Evolutionary conservation across 202 grass and related monocot species (phyloP).

Genomic region (Dendrocalamus latiflorus): DNA sequence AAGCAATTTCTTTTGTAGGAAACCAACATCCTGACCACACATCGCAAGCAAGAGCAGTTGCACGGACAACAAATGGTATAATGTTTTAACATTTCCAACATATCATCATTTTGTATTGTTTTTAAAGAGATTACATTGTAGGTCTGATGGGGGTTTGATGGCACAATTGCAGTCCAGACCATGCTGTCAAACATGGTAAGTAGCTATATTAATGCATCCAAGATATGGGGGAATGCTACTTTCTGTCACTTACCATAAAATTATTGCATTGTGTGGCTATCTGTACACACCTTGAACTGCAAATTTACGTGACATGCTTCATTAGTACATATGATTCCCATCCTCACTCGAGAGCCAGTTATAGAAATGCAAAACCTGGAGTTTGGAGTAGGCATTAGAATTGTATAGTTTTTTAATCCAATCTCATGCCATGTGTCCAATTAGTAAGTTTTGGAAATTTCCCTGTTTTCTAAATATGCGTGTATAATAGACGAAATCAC

Average conservation of each 20-base stretch:
- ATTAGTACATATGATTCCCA: not conserved
- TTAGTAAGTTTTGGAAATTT: not conserved
- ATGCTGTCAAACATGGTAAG: constrained; percentile 17
- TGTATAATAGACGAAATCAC: not conserved
- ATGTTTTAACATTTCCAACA: constrained; percentile 12
- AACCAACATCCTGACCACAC: constrained; percentile 53
- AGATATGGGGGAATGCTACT: not conserved
- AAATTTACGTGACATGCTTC: not conserved
- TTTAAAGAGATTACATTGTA: constrained; percentile 2
- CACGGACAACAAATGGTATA: constrained; percentile 45
- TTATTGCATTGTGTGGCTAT: not conserved
- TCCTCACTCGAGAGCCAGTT: not conserved
- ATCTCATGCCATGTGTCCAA: not conserved
- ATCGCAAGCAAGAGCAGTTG: constrained; percentile 29
- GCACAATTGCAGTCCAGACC: not conserved
- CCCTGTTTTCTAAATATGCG: not conserved
- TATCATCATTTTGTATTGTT: constrained; percentile 3
- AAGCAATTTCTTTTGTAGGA: constrained; percentile 53
- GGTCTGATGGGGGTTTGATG: constrained; percentile 34
- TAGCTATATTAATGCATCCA: too few relatives aligned
- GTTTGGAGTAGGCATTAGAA: not conserved
- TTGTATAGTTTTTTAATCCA: not conserved
- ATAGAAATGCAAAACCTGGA: not conserved
- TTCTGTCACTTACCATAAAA: not conserved
- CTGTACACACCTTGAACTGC: not conserved